phyloP scores from a whole-genome alignment of 805 yeast species.

The Schizosaccharomyces pombe region DNA sequence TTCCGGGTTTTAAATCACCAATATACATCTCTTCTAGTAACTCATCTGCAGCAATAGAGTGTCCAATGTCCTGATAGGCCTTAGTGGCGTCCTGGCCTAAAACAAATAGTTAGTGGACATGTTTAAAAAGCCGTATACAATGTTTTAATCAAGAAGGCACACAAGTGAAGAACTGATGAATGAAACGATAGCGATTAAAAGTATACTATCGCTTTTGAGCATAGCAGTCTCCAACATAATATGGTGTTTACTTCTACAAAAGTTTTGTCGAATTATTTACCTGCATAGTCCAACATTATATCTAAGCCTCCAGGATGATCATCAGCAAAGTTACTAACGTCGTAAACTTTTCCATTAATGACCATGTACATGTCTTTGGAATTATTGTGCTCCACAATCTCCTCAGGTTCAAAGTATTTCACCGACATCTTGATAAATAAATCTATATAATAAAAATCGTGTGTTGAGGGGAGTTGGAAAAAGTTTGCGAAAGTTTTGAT shows the following conservation, averaged over 20 bases:
- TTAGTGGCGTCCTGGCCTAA: constrained; percentile 36
- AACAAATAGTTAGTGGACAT: too few relatives aligned
- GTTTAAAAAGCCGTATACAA: too few relatives aligned
- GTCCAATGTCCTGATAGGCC: constrained; percentile 72
- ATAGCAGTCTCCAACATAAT: too few relatives aligned
- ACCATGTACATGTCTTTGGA: constrained; percentile 47
- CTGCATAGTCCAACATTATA: constrained; percentile 54
- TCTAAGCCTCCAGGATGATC: constrained; percentile 76
- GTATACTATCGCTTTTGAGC: too few relatives aligned
- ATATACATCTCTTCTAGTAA: constrained; percentile 41
- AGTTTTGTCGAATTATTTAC: constrained; percentile 17
- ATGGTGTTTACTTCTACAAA: too few relatives aligned
- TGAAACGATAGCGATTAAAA: too few relatives aligned
- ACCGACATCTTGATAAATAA: not conserved
- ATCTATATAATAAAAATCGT: too few relatives aligned
- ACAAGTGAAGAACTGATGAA: too few relatives aligned
- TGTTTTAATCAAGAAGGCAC: too few relatives aligned
- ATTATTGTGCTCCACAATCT: constrained; percentile 23
- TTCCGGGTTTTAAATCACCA: constrained; percentile 47
- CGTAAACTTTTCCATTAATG: constrained; percentile 43
- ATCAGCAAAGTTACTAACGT: constrained; percentile 30
- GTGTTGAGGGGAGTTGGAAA: too few relatives aligned
- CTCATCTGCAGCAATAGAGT: constrained; percentile 85
- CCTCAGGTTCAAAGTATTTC: constrained; percentile 15
- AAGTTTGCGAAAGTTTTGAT: too few relatives aligned